Base-by-base conservation (phyloP, 1,284 basidiomycete genomes). In the Phlebopus sp. region DNA sequence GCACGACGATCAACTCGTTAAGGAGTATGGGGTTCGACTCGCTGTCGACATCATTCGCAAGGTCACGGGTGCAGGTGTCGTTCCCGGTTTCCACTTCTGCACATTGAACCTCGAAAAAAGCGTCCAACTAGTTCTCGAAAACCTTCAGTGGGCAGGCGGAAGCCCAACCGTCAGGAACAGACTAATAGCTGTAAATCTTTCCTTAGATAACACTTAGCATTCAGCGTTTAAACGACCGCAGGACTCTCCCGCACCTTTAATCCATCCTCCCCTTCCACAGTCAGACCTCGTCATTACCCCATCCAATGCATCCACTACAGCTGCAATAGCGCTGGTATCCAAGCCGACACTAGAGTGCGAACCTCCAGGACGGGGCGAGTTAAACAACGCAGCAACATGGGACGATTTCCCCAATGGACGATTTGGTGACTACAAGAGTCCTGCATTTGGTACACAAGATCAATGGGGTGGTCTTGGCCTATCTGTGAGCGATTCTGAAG, bases 331-430 rank as follows among this genome's bases (percentile, higher is more conserved):
- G 6, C 82, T 88, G 0, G 74, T 78, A 2, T 70, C 69, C 21
- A 66, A 75, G 15, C 64, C 74, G 47, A 46, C 68, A 49, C 58
- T 64, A 36, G 79, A 83, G 7, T 64, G 62, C 2, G 83, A 86
- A 53, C 78, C 72, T n/a, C 54, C 62, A 18, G 83, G 85, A 23
- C 77, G 78, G 41, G 86, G 86, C 7, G 87, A 90, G 55, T 69
- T 85, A 6, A 89, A 87, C 59, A 78, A 84, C 52, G 84, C 85
- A 0, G 77, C 84, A 2, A 82, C 81, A 17, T 99, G 96, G 96
- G 97, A 99, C 66, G 97, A 99, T 66, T 99, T 97, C 67, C 96
- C 96, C 4, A 99, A 99, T 63, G 96, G 96, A 44, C 85, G 96
- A n/a, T 99, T 98, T 68, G 97, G 97, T 53, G 97, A 99, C 67